Evolutionary conservation across 2,329 filamentous ascomycete species (phyloP).

Genomic region (Alternaria hordeiaustralica): DNA sequence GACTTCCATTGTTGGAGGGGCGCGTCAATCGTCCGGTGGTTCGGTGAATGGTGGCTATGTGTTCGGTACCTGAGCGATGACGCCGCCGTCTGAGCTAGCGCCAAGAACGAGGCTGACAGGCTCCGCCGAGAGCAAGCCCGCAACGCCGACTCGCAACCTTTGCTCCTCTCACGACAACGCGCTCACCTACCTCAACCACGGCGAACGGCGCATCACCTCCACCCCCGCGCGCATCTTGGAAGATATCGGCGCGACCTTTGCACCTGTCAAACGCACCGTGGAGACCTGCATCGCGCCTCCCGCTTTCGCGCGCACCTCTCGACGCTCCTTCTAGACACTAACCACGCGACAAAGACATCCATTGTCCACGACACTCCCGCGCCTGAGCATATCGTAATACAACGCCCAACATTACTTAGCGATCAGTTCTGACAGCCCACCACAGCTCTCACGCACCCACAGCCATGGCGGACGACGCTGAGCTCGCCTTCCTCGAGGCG

Average conservation of each 20-base stretch:
- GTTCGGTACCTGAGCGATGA: constrained; percentile 27
- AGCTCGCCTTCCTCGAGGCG: constrained; percentile 60
- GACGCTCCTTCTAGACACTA: constrained; percentile 16
- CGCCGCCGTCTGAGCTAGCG: constrained; percentile 20
- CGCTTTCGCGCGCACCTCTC: constrained; percentile 11
- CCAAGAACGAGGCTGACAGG: constrained; percentile 18
- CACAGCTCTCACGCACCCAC: constrained; percentile 10
- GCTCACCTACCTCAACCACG: constrained; percentile 1
- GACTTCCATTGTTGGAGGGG: constrained; percentile 7
- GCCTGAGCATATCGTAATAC: constrained; percentile 17
- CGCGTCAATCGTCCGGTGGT: background rate
- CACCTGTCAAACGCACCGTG: constrained; percentile 1
- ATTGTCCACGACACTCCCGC: constrained; percentile 21
- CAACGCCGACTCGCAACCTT: constrained; percentile 14
- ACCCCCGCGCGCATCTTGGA: constrained; percentile 17
- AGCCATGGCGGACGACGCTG: constrained; percentile 60
- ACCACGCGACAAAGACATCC: constrained; percentile 34
- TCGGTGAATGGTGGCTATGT: constrained; percentile 1
- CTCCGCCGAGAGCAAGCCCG: constrained; percentile 8
- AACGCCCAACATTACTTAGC: constrained; percentile 9
- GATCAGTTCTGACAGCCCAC: constrained; percentile 16
- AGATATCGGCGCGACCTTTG: background rate
- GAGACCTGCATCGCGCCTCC: constrained; percentile 5
- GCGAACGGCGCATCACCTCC: constrained; percentile 20
- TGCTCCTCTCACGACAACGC: constrained; percentile 18